phyloP scores from a whole-genome alignment of 2,329 filamentous ascomycete species.

The Neofusicoccum umdonicola region DNA sequence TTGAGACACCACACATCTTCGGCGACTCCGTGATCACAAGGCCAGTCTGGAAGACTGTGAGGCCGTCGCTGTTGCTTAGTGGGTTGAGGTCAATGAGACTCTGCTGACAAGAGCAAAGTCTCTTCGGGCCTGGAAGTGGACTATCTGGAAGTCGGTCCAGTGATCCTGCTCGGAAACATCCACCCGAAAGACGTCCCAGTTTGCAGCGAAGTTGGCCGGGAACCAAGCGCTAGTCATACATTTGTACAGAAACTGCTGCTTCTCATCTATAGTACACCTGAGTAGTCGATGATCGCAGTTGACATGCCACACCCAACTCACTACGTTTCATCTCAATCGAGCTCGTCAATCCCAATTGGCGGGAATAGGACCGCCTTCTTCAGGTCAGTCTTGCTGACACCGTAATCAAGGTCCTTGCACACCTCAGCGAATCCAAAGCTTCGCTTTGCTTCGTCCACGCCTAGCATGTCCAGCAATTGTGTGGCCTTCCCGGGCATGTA shows the following conservation, averaged over 20 bases:
- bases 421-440: slow-evolving; percentile 61
- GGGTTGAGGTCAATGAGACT: too few species aligned
- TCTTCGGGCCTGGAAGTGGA: too few species aligned
- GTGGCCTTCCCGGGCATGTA: slow-evolving; percentile 80
- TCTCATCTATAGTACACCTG: not conserved
- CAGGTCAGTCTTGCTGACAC: slow-evolving; percentile 45
- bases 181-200: too few species aligned
- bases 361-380: slow-evolving; percentile 54
- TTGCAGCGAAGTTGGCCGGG: too few species aligned
- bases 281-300: not conserved
- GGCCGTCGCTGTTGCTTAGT: too few species aligned
- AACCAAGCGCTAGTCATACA: too few species aligned
- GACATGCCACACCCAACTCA: not conserved
- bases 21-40: not conserved
- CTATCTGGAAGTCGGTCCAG: too few species aligned
- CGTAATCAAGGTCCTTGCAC: slow-evolving; percentile 69
- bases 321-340: not conserved
- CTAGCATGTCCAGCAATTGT: slow-evolving; percentile 72
- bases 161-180: too few species aligned
- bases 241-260: too few species aligned
- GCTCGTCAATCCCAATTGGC: slow-evolving; percentile 8
- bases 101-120: too few species aligned
- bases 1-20: not conserved
- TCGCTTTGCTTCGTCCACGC: slow-evolving; percentile 64
- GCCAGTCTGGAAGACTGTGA: not conserved